Base-by-base conservation (phyloP, 148 eudicot genomes). In the Nepenthes mirabilis region DNA sequence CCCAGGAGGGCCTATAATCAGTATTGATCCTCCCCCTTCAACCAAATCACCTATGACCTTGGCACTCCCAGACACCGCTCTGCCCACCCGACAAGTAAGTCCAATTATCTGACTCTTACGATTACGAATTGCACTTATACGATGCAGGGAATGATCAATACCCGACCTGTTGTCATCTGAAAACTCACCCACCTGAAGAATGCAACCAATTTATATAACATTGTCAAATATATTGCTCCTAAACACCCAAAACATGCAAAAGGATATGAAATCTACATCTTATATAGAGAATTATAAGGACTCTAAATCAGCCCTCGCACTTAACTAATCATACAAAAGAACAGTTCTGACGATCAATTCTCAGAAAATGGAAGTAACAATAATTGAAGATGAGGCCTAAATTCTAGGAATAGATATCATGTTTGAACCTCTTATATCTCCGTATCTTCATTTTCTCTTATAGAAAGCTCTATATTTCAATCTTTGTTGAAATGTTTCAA, bases 1-100 rank as follows among this genome's bases (percentile, higher is more conserved):
- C 72, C 98, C 98, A 59, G 98, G 98, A 51, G 98, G 98, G 58
- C 98, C 98, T 68, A 93, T 83, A 65, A 93, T 89, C 85, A 93
- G 85, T 60, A 93, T 80, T 59, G 98, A 93, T 71, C 93, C 96
- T 73, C 88, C 91, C 37, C 91, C 80, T 71, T 88, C 91, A 60
- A 93, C 74, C 74, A 93, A 79, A 74, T 93, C 98, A 43, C 82
- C 80, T 69, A 93, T 77, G 61, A 93, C 79, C 82, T 82, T 96
- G 33, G 98, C 98, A 82, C 98, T 93, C 54, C 98, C 98, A 37
- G 91, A 82, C 35, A 93, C 73, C 60, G 98, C 96, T 69, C 98
- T 90, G 63, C 98, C 98, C 63, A 93, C 95, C 49, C 98, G 86
- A 76, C 98, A 93, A 56, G 98, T 93, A 61, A 88, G 98, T 59